Evolutionary conservation across 495 filamentous ascomycete species (phyloP).

Genomic region (Hypoxylon lienhwacheense): DNA sequence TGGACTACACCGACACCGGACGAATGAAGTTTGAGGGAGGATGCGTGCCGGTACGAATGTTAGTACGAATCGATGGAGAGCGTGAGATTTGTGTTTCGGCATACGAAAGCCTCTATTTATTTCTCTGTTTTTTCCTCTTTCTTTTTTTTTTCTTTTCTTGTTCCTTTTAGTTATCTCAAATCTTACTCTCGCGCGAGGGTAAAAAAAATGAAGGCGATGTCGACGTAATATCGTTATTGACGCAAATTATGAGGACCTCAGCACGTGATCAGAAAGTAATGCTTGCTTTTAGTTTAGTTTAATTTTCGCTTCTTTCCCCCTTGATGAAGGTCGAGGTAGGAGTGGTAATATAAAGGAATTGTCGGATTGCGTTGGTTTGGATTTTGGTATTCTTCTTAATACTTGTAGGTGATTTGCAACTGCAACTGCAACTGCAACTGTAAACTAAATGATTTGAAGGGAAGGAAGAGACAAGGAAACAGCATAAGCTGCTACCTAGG

Average conservation of each 20-base stretch:
- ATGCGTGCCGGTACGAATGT: not conserved
- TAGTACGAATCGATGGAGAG: not conserved
- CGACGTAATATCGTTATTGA: conserved; percentile 19
- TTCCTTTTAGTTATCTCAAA: conserved; percentile 1
- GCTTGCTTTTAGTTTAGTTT: not conserved
- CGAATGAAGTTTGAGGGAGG: not conserved
- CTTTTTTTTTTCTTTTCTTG: not conserved
- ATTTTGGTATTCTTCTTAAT: no score
- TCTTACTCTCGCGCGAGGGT: not conserved
- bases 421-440: no score
- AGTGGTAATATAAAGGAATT: no score
- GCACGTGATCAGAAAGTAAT: not conserved
- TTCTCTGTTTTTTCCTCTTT: not conserved
- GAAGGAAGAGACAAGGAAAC: no score
- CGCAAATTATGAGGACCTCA: conserved; percentile 9
- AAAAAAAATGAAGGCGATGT: not conserved
- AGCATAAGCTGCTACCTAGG: no score
- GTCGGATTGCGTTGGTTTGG: no score
- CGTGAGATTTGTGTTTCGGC: conserved; percentile 19
- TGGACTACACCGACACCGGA: conserved; percentile 23
- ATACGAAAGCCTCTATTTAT: conserved; percentile 27
- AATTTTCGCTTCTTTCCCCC: conserved; percentile 2
- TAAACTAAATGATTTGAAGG: no score
- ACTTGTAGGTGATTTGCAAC: no score
- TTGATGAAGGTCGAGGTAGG: no score